These are phyloP conservation scores for Aspergillus sp. DNA, from an alignment of 2,329 filamentous ascomycete species.

Conservation along the genomic window DNA sequence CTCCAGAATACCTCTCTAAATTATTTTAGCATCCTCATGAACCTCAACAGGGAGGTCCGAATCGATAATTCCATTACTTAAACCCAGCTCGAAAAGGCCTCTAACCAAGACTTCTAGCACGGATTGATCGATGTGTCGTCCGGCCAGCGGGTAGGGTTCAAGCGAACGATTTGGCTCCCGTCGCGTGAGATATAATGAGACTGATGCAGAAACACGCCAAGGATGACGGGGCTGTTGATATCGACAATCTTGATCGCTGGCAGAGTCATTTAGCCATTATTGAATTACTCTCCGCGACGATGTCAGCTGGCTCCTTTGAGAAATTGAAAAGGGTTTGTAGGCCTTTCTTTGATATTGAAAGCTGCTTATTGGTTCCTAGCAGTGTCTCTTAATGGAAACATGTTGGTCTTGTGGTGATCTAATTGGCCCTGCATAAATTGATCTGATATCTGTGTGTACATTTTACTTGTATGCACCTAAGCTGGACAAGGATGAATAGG, in stretches of 20 bases:
- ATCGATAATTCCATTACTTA: slow-evolving; percentile 12
- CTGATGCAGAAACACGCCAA: slow-evolving; percentile 27
- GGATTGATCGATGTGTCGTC: slow-evolving; percentile 2
- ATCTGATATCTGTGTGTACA: slow-evolving; percentile 12
- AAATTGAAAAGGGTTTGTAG: slow-evolving; percentile 9
- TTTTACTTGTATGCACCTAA: slow-evolving; percentile 8
- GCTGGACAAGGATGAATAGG: neutral
- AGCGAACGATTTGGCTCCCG: slow-evolving; percentile 14
- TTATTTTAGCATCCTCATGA: slow-evolving; percentile 18
- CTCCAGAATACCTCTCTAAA: slow-evolving; percentile 13
- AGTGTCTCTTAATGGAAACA: slow-evolving; percentile 11
- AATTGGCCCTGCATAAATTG: slow-evolving; percentile 11
- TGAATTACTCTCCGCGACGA: slow-evolving; percentile 8
- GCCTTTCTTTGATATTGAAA: slow-evolving; percentile 1
- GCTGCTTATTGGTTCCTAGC: slow-evolving; percentile 6
- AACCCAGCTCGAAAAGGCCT: slow-evolving; percentile 3
- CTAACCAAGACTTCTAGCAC: slow-evolving; percentile 5
- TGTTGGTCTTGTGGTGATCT: slow-evolving; percentile 8
- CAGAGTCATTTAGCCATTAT: slow-evolving; percentile 2
- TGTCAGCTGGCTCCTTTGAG: slow-evolving; percentile 9
- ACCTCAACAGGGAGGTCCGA: slow-evolving; percentile 13
- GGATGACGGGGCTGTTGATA: slow-evolving; percentile 22
- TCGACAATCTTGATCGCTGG: slow-evolving; percentile 17
- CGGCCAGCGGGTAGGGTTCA: slow-evolving; percentile 3
- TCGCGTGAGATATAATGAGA: slow-evolving; percentile 18